phyloP scores from a whole-genome alignment of 176 grass and related monocot species.

The Pontederia paniculata region DNA sequence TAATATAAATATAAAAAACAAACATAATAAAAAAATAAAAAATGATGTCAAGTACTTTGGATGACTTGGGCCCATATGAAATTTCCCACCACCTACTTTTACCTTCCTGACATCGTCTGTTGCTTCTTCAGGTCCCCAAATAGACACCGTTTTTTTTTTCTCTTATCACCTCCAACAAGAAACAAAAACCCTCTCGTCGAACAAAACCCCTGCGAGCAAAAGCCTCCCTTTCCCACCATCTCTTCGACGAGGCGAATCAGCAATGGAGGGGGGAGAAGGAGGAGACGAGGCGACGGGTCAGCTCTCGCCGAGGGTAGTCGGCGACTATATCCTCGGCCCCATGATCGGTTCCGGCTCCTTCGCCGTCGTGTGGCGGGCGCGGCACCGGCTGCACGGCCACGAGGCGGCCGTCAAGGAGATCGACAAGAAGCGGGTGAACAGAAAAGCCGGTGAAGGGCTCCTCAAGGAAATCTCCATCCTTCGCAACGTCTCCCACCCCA shows the following conservation, averaged over 20 bases:
- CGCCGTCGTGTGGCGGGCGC: conserved; percentile 42
- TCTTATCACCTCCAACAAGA: no score
- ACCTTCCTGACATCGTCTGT: no score
- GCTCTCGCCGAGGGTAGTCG: conserved; percentile 7
- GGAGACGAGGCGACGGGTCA: neutral
- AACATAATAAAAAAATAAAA: no score
- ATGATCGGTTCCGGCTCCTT: conserved; percentile 42
- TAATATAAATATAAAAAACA: no score
- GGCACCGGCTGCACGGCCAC: conserved; percentile 29
- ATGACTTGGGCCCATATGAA: no score
- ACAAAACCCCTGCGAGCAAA: no score
- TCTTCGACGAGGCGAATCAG: neutral
- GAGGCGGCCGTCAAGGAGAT: conserved; percentile 64
- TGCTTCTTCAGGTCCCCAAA: no score
- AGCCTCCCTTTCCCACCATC: no score
- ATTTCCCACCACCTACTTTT: no score
- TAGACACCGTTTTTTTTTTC: no score
- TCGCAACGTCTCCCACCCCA: conserved; percentile 40
- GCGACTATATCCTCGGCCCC: conserved; percentile 41
- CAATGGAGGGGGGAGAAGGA: conserved; percentile 16
- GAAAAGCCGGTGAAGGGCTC: conserved; percentile 32
- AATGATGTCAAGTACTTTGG: no score
- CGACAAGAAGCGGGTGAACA: conserved; percentile 29
- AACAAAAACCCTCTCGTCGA: no score
- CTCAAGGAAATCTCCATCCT: conserved; percentile 55